These are phyloP conservation scores for Rhizoclosmatium globosum DNA, from an alignment of 192 early-diverging fungal genomes.

Conservation along the genomic window DNA sequence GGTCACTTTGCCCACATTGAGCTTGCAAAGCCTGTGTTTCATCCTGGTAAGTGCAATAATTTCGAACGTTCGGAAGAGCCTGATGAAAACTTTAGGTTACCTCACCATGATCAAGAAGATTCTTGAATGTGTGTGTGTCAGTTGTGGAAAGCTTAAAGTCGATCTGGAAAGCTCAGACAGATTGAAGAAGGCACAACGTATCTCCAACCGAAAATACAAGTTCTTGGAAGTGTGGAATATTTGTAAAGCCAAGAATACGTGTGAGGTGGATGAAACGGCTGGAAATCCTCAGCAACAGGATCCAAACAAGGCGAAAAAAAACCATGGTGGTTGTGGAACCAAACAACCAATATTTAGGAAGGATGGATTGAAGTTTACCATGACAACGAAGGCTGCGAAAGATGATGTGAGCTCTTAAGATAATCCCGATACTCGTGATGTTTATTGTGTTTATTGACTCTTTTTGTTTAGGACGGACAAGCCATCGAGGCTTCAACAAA, in stretches of 20 bases:
- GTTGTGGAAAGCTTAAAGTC: slow-evolving; percentile 93
- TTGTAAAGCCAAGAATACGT: slow-evolving; percentile 83
- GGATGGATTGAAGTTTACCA: slow-evolving; percentile 70
- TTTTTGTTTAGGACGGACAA: slow-evolving; percentile 27
- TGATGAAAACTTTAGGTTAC: slow-evolving; percentile 68
- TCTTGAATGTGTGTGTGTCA: slow-evolving; percentile 94
- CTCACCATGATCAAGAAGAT: slow-evolving; percentile 95
- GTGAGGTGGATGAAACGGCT: slow-evolving; percentile 77
- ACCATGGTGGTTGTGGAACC: slow-evolving; percentile 87
- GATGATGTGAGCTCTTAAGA: neutral
- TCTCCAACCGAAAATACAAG: slow-evolving; percentile 52
- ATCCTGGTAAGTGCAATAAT: slow-evolving; percentile 70
- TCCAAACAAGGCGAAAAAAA: slow-evolving; percentile 55
- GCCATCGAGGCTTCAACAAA: slow-evolving; percentile 44
- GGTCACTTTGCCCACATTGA: slow-evolving; percentile 99
- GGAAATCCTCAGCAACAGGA: slow-evolving; percentile 44
- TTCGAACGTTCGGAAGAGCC: neutral
- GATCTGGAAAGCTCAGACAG: slow-evolving; percentile 68
- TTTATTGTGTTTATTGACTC: too few relatives aligned
- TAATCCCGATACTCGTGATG: too few relatives aligned
- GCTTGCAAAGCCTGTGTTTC: slow-evolving; percentile 94
- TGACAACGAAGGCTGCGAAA: slow-evolving; percentile 58
- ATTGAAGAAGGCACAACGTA: slow-evolving; percentile 44
- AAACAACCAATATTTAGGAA: slow-evolving; percentile 85
- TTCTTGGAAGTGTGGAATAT: slow-evolving; percentile 90